Evolutionary conservation across 1,284 basidiomycete species (phyloP).

Genomic region (Pseudozyma tsukubaensis): DNA sequence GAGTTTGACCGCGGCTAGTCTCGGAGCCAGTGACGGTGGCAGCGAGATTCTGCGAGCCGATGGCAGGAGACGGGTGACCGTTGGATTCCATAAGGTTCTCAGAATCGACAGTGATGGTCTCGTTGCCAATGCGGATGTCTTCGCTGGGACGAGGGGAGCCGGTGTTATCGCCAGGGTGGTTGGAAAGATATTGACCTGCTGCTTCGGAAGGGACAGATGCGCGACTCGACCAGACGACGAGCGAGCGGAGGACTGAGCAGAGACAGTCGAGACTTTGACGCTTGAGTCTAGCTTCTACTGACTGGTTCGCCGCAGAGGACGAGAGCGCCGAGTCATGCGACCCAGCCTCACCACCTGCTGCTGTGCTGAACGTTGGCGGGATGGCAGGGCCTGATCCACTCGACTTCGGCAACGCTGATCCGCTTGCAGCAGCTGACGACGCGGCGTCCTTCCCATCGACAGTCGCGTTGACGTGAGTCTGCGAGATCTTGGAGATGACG

Average conservation of each 20-base stretch:
- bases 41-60: conserved; percentile 7
- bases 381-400: conserved; percentile 40
- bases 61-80: conserved; percentile 20
- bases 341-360: conserved; percentile 25
- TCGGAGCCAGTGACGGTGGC: conserved; percentile 17
- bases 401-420: conserved; percentile 19
- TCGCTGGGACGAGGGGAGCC: conserved; percentile 49
- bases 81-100: conserved; percentile 50
- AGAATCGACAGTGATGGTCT: conserved; percentile 43
- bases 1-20: conserved; percentile 29
- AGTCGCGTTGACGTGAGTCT: conserved; percentile 47
- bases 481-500: conserved; percentile 61
- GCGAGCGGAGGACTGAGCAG: conserved; percentile 65
- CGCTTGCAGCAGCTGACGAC: conserved; percentile 9
- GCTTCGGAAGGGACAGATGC: conserved; percentile 28
- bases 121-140: conserved; percentile 55
- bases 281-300: conserved; percentile 65
- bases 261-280: conserved; percentile 67
- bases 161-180: conserved; percentile 21
- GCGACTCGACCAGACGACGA: conserved; percentile 63
- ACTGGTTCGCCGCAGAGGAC: conserved; percentile 36
- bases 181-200: conserved; percentile 14
- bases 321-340: conserved; percentile 26
- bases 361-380: conserved; percentile 53
- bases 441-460: conserved; percentile 44